Evolutionary conservation across 1,139 yeast genomes (phyloP), one percentile per base, ranked within the genome.

Genomic region (Yamadazyma dendronema): DNA sequence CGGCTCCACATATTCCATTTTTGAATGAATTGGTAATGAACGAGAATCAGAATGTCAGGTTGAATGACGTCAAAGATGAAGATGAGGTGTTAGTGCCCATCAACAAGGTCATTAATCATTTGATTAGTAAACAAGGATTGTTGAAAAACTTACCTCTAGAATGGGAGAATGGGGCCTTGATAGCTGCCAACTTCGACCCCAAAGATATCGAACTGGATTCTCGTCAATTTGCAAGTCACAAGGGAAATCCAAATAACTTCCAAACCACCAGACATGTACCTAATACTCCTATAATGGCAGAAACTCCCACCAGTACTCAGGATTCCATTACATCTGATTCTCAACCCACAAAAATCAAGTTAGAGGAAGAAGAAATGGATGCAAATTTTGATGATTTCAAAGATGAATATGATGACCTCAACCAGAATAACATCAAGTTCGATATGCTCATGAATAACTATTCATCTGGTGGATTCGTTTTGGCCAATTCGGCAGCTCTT

Each of bases 91-190:
- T 54, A 14, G 59, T 73, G 15, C 75, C 79, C n/a, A 70, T 78
- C 30, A 78, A 78, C 47, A 65, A 67, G 42, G 72, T 76, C 12
- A 74, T 78, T 9, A 52, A 64, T 7, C 60, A 69, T 42, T 53
- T 77, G 34, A 65, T 75, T 25, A 57, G 58, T 30, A 56, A 68
- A 22, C 54, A 65, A 43, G 66, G 65, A 9, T 49, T 70, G 33
- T 56, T 71, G 34, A 54, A 56, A 30, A 62, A 64, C 37, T 48
- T 63, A 19, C 75, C 76, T 0, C 52, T 68, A 34, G 75, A 67
- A 38, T 71, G 76, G 76, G 76, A 70, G 39, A 55, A 54, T 37
- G 74, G 74, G 2, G 72, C 72, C 2, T 42, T 56, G 12, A 62
- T 68, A 16, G 74, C 74, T 17, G 72, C 74, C 6, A 61, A 56